Evolutionary conservation across 1,284 basidiomycete species (phyloP).

Genomic region (Marasmius fiardii): DNA sequence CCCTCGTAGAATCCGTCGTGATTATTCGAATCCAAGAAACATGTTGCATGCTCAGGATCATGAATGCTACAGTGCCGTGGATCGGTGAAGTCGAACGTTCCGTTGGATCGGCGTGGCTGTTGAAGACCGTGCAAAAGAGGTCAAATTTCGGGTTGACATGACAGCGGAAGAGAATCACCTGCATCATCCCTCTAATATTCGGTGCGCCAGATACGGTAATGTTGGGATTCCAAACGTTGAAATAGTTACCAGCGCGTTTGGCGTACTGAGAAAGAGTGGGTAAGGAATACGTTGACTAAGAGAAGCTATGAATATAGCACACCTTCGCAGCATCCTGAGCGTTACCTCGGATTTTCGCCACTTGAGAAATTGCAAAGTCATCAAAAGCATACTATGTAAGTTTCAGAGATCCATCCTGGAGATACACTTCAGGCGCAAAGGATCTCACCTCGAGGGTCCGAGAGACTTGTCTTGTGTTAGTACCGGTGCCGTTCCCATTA

Average conservation of each 20-base stretch:
- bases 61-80: constrained; percentile 64
- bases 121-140: constrained; percentile 6
- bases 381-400: constrained; percentile 47
- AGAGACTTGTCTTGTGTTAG: constrained; percentile 58
- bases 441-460: constrained; percentile 52
- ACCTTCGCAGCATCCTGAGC: constrained; percentile 47
- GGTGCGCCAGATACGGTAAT: constrained; percentile 43
- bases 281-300: too few relatives aligned
- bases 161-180: too few relatives aligned
- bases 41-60: constrained; percentile 53
- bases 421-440: background rate
- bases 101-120: constrained; percentile 58
- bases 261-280: constrained; percentile 37
- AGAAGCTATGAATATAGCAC: background rate
- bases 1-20: constrained; percentile 64
- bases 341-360: constrained; percentile 49
- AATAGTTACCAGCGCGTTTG: constrained; percentile 45
- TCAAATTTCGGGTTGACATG: too few relatives aligned
- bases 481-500: constrained; percentile 47
- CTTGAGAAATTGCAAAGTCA: constrained; percentile 64
- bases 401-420: background rate
- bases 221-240: constrained; percentile 60
- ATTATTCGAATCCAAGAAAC: constrained; percentile 56
- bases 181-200: constrained; percentile 46
- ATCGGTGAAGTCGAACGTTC: constrained; percentile 62